These are phyloP conservation scores for Solanum chilense DNA, from an alignment of 257 asterid genomes.

Conservation along the genomic window DNA sequence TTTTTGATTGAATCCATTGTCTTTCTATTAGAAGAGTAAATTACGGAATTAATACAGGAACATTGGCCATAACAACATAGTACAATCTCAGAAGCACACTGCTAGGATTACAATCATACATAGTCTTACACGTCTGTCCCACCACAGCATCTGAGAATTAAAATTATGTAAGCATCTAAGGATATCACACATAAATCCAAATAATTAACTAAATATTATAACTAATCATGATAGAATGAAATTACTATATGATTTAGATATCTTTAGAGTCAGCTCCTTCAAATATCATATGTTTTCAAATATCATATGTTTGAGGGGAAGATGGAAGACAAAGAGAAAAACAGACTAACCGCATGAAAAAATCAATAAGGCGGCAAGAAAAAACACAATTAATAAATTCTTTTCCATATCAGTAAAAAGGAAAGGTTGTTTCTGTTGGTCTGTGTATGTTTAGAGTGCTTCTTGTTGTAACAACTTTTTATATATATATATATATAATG, in stretches of 20 bases:
- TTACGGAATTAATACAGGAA: background rate
- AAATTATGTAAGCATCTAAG: background rate
- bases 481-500: too few relatives aligned
- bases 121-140: background rate
- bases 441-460: too few relatives aligned
- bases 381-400: too few relatives aligned
- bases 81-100: background rate
- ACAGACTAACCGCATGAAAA: too few relatives aligned
- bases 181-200: too few relatives aligned
- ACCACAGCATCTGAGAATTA: background rate
- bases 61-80: background rate
- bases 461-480: too few relatives aligned
- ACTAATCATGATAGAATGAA: background rate
- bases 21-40: background rate
- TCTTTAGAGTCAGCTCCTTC: background rate
- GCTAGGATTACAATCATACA: background rate
- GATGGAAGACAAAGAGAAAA: background rate
- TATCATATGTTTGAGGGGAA: background rate
- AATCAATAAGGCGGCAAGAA: too few relatives aligned
- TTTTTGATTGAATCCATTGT: background rate
- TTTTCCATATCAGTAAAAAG: too few relatives aligned
- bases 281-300: too few relatives aligned
- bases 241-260: background rate
- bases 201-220: background rate
- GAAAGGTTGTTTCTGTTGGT: too few relatives aligned